Evolutionary conservation across 768 basidiomycete genomes (phyloP), one percentile per base, ranked within the genome.

Genomic region (Leccinellum albellum): DNA sequence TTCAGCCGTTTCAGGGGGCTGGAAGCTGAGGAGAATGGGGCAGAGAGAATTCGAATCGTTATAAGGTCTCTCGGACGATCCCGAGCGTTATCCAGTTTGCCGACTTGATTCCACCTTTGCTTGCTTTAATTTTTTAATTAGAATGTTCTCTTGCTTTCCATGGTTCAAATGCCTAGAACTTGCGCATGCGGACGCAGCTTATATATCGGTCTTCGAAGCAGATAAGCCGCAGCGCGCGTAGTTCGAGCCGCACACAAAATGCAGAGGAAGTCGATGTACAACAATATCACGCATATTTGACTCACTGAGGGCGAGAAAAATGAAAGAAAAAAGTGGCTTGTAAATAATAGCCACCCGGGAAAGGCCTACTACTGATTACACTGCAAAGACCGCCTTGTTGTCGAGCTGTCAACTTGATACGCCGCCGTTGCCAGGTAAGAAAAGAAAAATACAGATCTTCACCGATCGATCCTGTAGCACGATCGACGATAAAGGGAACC

Each of bases 381-480:
- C 56, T 37, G 23, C 26, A 46, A 37, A 49, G 13, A 33, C 20
- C 40, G 7, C 40, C 40, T 42, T 23, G 26, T 20, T 17, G 17
- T 45, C 46, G 49, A 33, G 26, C 40, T 35, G 31, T 52, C 56
- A 51, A 44, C 50, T 51, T 29, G 31, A 33, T n/a, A 45, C 44
- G 44, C 8, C 26, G 29, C 32, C 24, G 26, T 42, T 49, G 40
- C 54, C 51, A 55, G 29, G 35, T 7, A 26, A 23, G 21, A 20
- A 37, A 42, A 20, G 40, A 40, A 15, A 23, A 15, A 23, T 17
- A 15, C 13, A 15, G 24, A 49, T 61, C 32, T 26, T 54, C 42
- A 61, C 42, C 58, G 35, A 64, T 54, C 61, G 53, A 56, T 54
- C 55, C 58, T 8, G 12, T 33, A 31, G 15, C 56, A 32, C 29